Evolutionary conservation across 352 stramenopile species (phyloP).

Genomic region (Sclerospora graminicola): DNA sequence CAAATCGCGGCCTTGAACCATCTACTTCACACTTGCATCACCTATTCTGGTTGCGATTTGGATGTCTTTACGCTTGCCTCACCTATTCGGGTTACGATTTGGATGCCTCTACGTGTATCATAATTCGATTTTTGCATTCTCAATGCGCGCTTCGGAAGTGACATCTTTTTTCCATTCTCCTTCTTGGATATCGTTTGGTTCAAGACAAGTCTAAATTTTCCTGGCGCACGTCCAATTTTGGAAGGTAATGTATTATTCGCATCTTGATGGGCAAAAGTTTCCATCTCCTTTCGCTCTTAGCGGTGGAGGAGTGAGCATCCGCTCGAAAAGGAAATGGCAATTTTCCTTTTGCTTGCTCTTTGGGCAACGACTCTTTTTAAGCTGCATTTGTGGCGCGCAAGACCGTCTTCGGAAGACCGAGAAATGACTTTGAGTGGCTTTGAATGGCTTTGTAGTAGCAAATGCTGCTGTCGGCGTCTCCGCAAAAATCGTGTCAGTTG

Average conservation of each 20-base stretch:
- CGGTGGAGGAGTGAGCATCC: slow-evolving; percentile 9
- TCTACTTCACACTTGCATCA: neutral
- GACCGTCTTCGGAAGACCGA: slow-evolving; percentile 6
- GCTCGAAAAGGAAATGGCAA: slow-evolving; percentile 13
- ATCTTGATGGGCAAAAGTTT: no score
- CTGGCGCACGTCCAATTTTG: slow-evolving; percentile 5
- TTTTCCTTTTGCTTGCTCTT: slow-evolving; percentile 3
- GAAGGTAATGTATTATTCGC: no score
- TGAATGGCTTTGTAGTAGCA: no score
- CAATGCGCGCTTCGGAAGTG: no score
- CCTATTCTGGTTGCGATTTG: no score
- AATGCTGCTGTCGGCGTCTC: slow-evolving; percentile 4
- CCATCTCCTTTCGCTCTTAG: slow-evolving; percentile 16
- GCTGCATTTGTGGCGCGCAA: neutral
- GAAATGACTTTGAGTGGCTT: slow-evolving; percentile 5
- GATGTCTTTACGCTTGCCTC: neutral
- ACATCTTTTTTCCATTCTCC: slow-evolving; percentile 3
- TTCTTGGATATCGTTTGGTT: slow-evolving; percentile 1
- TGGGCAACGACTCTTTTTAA: slow-evolving; percentile 4
- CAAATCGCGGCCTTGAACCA: no score
- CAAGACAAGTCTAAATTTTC: slow-evolving; percentile 1
- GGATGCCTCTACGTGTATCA: no score
- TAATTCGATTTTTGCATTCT: no score
- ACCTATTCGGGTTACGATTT: neutral
- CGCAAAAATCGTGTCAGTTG: neutral